phyloP scores from a whole-genome alignment of 73 alveolate genomes.

The Paraurostyla sp. region DNA sequence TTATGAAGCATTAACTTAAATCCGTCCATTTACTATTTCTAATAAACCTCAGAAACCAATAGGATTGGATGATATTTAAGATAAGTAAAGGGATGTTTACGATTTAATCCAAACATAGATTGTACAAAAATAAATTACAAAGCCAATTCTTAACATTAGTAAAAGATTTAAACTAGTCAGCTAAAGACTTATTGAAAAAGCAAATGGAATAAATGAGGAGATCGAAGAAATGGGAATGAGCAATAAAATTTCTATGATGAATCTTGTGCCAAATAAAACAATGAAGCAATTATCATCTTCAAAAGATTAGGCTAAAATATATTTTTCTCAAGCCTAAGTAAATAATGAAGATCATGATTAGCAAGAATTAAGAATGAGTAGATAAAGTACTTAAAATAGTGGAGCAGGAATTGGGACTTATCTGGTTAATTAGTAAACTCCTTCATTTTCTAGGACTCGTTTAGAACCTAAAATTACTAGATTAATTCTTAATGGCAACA shows the following conservation, averaged over 20 bases:
- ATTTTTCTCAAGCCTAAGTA: too few species aligned
- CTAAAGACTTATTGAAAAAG: neutral
- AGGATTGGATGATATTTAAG: neutral
- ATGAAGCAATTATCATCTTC: too few species aligned
- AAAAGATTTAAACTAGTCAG: constrained; percentile 4
- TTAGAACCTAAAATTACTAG: neutral
- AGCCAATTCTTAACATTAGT: neutral
- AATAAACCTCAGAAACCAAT: neutral
- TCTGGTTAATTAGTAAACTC: neutral
- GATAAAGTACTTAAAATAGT: neutral
- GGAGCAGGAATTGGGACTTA: neutral
- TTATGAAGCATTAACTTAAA: neutral
- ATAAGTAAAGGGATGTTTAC: neutral
- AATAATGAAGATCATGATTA: too few species aligned
- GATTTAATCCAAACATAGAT: neutral
- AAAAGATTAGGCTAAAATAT: too few species aligned
- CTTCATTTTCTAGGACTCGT: neutral
- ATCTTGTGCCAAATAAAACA: too few species aligned
- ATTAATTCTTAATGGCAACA: neutral
- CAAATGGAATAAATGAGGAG: neutral
- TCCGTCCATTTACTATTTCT: neutral
- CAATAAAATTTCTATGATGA: neutral
- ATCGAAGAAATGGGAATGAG: neutral
- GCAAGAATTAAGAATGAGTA: too few species aligned
- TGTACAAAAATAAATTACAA: neutral